These are phyloP conservation scores for Shiraia bambusicola DNA, from an alignment of 2,329 filamentous ascomycete species.

Conservation along the genomic window DNA sequence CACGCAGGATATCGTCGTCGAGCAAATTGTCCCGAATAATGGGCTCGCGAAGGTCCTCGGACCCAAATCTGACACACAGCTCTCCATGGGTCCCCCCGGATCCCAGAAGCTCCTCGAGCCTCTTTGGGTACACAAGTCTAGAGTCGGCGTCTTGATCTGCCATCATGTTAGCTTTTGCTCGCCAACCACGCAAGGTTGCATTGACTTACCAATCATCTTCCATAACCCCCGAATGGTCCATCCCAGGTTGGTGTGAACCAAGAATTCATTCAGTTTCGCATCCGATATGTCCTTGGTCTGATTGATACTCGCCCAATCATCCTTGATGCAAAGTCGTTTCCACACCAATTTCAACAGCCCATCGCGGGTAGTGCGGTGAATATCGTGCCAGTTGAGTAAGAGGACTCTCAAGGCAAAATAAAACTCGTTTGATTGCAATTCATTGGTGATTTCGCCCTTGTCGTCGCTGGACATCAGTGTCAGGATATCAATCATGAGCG, in stretches of 20 bases:
- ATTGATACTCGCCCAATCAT: conserved; percentile 82
- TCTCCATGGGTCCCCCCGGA: conserved; percentile 60
- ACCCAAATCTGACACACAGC: conserved; percentile 55
- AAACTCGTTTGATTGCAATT: conserved; percentile 64
- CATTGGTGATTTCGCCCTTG: conserved; percentile 38
- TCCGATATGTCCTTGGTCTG: conserved; percentile 75
- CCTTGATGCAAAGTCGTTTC: conserved; percentile 80
- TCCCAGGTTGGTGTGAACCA: conserved; percentile 66
- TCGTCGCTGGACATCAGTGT: conserved; percentile 69
- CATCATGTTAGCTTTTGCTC: conserved; percentile 8
- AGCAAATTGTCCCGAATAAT: conserved; percentile 70
- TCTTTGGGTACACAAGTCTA: conserved; percentile 22
- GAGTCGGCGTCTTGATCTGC: conserved; percentile 16
- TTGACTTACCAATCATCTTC: conserved; percentile 58
- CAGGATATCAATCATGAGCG: conserved; percentile 70
- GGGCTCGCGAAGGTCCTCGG: conserved; percentile 63
- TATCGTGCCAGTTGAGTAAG: conserved; percentile 55
- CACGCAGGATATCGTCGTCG: conserved; percentile 68
- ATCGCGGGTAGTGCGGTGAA: conserved; percentile 49
- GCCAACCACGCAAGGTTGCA: background rate
- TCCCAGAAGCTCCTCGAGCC: conserved; percentile 28
- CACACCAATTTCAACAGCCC: conserved; percentile 68
- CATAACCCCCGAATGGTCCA: conserved; percentile 66
- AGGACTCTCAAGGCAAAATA: conserved; percentile 68
- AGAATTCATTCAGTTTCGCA: conserved; percentile 61